These are phyloP conservation scores for Claviceps fusiformis DNA, from an alignment of 2,329 filamentous ascomycete genomes.

Conservation along the genomic window DNA sequence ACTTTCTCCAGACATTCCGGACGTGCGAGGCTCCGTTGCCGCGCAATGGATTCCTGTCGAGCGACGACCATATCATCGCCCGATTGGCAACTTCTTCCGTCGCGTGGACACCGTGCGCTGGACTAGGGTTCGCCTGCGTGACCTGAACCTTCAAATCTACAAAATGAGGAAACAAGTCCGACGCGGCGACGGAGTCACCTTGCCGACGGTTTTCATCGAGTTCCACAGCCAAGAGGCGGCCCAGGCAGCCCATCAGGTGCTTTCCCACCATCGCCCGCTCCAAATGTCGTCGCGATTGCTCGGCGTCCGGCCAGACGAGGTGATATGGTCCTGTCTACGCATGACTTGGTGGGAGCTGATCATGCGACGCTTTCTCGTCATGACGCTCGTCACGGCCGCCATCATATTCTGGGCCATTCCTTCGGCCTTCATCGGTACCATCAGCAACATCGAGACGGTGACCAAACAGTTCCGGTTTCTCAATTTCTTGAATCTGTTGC, in stretches of 20 bases:
- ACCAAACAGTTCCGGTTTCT: slow-evolving; percentile 54
- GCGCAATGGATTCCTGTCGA: slow-evolving; percentile 61
- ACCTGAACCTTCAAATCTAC: slow-evolving; percentile 26
- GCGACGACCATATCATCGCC: slow-evolving; percentile 60
- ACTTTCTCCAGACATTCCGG: slow-evolving; percentile 20
- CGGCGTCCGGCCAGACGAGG: slow-evolving; percentile 66
- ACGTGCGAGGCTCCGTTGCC: slow-evolving; percentile 40
- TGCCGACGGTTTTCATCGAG: slow-evolving; percentile 80
- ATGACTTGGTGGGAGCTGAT: slow-evolving; percentile 81
- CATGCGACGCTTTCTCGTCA: slow-evolving; percentile 53
- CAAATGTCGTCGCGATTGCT: slow-evolving; percentile 81
- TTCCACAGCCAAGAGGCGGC: slow-evolving; percentile 73
- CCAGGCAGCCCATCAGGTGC: slow-evolving; percentile 72
- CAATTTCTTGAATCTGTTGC: slow-evolving; percentile 58
- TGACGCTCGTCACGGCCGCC: slow-evolving; percentile 59
- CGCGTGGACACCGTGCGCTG: slow-evolving; percentile 94
- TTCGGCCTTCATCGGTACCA: slow-evolving; percentile 65
- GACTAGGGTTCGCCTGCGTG: slow-evolving; percentile 45
- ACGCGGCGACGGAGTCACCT: slow-evolving; percentile 51
- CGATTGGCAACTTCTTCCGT: slow-evolving; percentile 58
- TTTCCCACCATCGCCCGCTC: slow-evolving; percentile 75
- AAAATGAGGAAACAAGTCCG: slow-evolving; percentile 66
- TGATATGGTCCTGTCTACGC: slow-evolving; percentile 76
- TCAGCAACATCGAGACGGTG: slow-evolving; percentile 72
- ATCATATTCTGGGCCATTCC: slow-evolving; percentile 78